Conservation (phyloP, 495 filamentous ascomycete genomes). For the Ascodesmis nigricans region DNA sequence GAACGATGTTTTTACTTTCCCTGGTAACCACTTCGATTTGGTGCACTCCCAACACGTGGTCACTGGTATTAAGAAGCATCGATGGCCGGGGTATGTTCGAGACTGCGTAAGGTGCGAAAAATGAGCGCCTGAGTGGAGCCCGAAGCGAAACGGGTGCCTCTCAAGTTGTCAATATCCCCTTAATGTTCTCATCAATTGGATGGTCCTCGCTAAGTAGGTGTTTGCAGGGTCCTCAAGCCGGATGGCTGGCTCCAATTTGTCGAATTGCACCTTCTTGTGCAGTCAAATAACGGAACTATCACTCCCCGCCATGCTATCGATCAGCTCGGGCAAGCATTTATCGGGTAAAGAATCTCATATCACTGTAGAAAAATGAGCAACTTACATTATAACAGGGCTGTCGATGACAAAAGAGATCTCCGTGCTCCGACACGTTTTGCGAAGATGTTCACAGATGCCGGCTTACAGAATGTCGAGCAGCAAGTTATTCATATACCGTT, state of each 20-base stretch:
- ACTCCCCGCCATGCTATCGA: slow-evolving; percentile 46
- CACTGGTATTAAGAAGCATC: slow-evolving; percentile 47
- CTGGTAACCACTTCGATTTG: slow-evolving; percentile 60
- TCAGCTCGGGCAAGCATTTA: too few relatives aligned
- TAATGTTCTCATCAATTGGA: neutral
- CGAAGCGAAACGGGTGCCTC: neutral
- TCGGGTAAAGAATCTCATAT: too few relatives aligned
- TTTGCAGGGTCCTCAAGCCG: slow-evolving; percentile 37
- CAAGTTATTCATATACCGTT: slow-evolving; percentile 51
- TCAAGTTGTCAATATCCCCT: neutral
- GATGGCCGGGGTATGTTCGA: slow-evolving; percentile 60
- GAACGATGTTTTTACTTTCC: slow-evolving; percentile 55
- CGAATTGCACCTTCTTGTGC: slow-evolving; percentile 69
- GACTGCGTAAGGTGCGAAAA: slow-evolving; percentile 44
- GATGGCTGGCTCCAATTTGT: slow-evolving; percentile 83
- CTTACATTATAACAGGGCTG: slow-evolving; percentile 39
- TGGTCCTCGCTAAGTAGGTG: neutral
- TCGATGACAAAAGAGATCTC: slow-evolving; percentile 48
- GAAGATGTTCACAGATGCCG: slow-evolving; percentile 40
- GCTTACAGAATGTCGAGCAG: slow-evolving; percentile 49
- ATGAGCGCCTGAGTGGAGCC: neutral
- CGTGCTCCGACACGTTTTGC: slow-evolving; percentile 42
- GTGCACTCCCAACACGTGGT: slow-evolving; percentile 70
- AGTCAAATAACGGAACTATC: slow-evolving; percentile 74
- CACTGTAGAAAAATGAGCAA: too few relatives aligned